A percentile compares a stretch with the other conserved stretches of the same genome.
Conservation (phyloP, 2,329 filamentous ascomycete genomes). For the Leptographium galeiforme region DNA sequence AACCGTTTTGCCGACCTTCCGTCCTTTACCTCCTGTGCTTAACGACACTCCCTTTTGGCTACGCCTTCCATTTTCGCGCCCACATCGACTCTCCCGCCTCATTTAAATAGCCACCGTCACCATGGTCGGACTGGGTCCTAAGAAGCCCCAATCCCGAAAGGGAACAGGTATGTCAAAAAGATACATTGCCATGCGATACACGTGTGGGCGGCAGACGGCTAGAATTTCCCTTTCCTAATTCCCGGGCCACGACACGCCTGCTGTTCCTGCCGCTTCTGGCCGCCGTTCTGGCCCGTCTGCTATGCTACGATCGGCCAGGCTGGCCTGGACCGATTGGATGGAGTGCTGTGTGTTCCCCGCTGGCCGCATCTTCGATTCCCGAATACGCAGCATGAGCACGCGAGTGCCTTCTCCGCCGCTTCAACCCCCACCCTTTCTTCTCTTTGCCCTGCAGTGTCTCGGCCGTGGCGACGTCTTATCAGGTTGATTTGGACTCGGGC, state of each 20-base stretch:
- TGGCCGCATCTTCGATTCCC: neutral
- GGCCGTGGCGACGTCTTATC: neutral
- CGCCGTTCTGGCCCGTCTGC: neutral
- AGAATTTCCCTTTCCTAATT: neutral
- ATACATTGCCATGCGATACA: neutral
- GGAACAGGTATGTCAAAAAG: constrained; percentile 19
- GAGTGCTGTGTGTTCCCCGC: neutral
- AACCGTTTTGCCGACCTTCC: too few species aligned
- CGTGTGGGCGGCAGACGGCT: neutral
- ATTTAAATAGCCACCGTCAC: constrained; percentile 8
- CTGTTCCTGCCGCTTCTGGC: neutral
- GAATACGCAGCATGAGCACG: neutral
- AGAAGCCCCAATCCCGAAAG: constrained; percentile 48
- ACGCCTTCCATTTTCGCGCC: too few species aligned
- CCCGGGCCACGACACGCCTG: neutral
- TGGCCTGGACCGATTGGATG: neutral
- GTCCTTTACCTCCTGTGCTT: neutral
- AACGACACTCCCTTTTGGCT: neutral
- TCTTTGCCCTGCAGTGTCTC: neutral
- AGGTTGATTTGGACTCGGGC: neutral
- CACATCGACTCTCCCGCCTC: neutral
- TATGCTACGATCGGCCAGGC: neutral
- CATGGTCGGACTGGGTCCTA: constrained; percentile 53
- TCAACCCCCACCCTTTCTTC: neutral
- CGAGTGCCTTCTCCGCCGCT: neutral